A percentile compares a stretch with the other conserved stretches of the same genome.
phyloP scores from a whole-genome alignment of 345 rosid species.

The Linum usitatissimum region DNA sequence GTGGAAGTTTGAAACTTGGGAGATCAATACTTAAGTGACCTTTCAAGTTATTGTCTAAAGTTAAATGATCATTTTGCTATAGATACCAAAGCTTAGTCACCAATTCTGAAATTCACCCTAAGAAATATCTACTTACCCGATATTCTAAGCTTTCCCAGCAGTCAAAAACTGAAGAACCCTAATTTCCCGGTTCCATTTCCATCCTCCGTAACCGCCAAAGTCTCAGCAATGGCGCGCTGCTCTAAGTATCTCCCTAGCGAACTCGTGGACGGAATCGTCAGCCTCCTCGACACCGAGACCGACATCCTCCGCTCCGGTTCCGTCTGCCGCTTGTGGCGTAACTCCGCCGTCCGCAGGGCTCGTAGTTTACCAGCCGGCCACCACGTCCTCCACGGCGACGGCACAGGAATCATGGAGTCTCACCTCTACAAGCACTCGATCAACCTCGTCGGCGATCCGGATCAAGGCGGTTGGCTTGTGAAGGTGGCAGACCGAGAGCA shows the following conservation, averaged over 20 bases:
- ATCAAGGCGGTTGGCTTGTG: conserved; percentile 45
- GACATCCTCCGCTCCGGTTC: conserved; percentile 68
- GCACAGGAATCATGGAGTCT: conserved; percentile 31
- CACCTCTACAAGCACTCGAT: conserved; percentile 54
- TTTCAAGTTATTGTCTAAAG: no score
- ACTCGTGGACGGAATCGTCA: conserved; percentile 44
- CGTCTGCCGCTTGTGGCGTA: conserved; percentile 77
- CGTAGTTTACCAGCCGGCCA: conserved; percentile 31
- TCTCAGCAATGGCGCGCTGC: conserved; percentile 52
- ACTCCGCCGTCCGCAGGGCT: conserved; percentile 30
- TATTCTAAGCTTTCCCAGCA: no score
- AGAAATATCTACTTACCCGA: no score
- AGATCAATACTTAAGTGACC: no score
- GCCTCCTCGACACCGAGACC: conserved; percentile 33
- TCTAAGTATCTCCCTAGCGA: conserved; percentile 46
- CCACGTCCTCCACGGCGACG: conserved; percentile 48
- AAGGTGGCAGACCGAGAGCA: conserved; percentile 39
- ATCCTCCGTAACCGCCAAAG: neutral
- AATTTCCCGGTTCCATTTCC: no score
- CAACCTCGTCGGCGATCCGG: conserved; percentile 34
- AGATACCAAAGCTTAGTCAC: no score
- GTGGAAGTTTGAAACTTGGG: neutral
- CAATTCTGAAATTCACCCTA: no score
- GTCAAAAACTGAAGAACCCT: no score
- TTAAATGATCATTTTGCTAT: no score